Evolutionary conservation across 306 rosid genomes (phyloP).

Genomic region (Pyrus pyrifolia): DNA sequence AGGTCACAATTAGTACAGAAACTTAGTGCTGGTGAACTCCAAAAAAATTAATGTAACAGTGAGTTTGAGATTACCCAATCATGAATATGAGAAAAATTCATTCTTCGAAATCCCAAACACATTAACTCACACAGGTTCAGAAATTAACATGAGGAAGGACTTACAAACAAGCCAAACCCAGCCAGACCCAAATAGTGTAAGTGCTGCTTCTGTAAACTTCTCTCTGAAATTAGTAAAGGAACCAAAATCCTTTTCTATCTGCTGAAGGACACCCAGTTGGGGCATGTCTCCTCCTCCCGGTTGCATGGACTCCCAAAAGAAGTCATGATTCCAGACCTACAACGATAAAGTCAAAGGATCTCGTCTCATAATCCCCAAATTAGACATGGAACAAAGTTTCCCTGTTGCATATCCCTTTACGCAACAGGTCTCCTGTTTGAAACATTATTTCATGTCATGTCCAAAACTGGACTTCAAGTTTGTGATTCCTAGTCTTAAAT

Average conservation of each 20-base stretch:
- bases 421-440: neutral
- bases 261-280: slow-evolving; percentile 63
- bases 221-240: slow-evolving; percentile 70
- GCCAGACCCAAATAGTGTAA: slow-evolving; percentile 86
- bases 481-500: neutral
- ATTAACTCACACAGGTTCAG: neutral
- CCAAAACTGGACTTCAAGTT: neutral
- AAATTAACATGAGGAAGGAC: slow-evolving; percentile 21
- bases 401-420: neutral
- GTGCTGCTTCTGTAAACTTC: slow-evolving; percentile 60
- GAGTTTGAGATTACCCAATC: neutral
- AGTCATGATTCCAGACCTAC: slow-evolving; percentile 98
- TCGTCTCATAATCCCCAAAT: neutral
- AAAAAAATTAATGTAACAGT: too few species aligned
- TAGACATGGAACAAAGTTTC: neutral
- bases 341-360: neutral
- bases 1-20: neutral
- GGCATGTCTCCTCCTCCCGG: slow-evolving; percentile 92
- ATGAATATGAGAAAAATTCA: neutral
- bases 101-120: slow-evolving; percentile 3
- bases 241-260: slow-evolving; percentile 95
- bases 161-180: slow-evolving; percentile 99
- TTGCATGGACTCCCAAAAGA: slow-evolving; percentile 98
- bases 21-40: neutral
- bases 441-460: neutral